Conservation (phyloP, 306 rosid species). For the Elaeagnus macrophylla region DNA sequence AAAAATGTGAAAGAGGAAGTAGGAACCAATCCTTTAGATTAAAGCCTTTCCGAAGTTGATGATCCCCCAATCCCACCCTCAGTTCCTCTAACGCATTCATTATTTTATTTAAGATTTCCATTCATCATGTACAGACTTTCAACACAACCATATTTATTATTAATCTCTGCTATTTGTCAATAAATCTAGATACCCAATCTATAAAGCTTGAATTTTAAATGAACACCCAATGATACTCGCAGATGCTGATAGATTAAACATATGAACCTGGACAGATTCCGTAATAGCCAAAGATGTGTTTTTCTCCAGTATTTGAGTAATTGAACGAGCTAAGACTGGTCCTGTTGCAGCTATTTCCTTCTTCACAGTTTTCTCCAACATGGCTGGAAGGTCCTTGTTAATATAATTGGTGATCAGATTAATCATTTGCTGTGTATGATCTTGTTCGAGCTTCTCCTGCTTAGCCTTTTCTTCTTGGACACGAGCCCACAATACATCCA, state of each 20-base stretch:
- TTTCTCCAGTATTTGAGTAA: constrained; percentile 48
- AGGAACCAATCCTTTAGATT: constrained; percentile 6
- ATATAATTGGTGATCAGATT: constrained; percentile 44
- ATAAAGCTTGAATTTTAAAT: neutral
- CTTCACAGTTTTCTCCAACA: constrained; percentile 53
- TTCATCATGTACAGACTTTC: constrained; percentile 12
- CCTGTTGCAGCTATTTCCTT: constrained; percentile 57
- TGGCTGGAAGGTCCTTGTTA: constrained; percentile 46
- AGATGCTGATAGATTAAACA: constrained; percentile 7
- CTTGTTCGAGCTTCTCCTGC: constrained; percentile 55
- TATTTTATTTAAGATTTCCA: constrained; percentile 2
- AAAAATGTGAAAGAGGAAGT: constrained; percentile 1
- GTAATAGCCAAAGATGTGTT: constrained; percentile 33
- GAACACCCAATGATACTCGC: neutral
- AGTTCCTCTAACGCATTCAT: neutral
- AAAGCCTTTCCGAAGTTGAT: neutral
- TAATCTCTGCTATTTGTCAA: too few relatives aligned
- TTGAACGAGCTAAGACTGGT: constrained; percentile 42
- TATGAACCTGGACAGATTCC: constrained; percentile 57
- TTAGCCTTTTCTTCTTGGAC: constrained; percentile 58
- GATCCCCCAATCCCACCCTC: constrained; percentile 1
- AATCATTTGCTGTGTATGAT: constrained; percentile 43
- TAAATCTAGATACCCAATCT: too few relatives aligned
- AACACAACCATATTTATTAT: neutral
- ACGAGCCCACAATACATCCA: constrained; percentile 59